Percentiles rank a stretch among this genome's conserved stretches.
Evolutionary conservation across 257 asterid genomes (phyloP).

Genomic region (Solanum ossicruentum): DNA sequence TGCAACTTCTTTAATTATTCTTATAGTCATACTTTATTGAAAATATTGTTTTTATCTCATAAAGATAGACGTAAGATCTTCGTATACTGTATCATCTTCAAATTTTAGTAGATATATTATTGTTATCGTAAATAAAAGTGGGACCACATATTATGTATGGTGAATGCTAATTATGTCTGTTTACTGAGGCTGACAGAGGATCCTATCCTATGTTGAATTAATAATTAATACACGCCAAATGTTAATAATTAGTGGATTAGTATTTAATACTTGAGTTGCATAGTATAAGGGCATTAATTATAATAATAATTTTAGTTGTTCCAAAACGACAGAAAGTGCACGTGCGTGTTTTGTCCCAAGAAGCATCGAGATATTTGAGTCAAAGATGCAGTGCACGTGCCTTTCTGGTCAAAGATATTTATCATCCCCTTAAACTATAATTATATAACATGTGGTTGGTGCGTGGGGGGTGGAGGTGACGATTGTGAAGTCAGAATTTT

Average conservation of each 20-base stretch:
- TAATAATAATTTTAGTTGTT: neutral
- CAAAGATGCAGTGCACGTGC: constrained; percentile 13
- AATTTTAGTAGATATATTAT: neutral
- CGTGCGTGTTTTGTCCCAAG: constrained; percentile 9
- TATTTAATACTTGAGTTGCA: neutral
- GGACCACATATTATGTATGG: neutral
- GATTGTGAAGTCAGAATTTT: too few species aligned
- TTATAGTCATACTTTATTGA: neutral
- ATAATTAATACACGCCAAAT: neutral
- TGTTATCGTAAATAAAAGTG: neutral
- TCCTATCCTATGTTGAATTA: neutral
- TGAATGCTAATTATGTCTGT: neutral
- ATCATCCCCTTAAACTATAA: neutral
- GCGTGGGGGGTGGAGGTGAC: too few species aligned
- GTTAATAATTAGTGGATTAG: neutral
- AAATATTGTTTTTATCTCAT: rapidly evolving
- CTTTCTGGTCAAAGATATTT: neutral
- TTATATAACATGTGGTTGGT: neutral
- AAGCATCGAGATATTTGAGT: constrained; percentile 8
- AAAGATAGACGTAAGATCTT: neutral
- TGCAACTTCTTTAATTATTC: too few species aligned
- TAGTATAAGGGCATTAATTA: neutral
- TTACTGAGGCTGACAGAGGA: neutral
- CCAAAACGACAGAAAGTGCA: neutral
- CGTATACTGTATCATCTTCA: neutral